Base-by-base conservation (phyloP, 306 rosid genomes). In the Chamaecrista fasciculata region DNA sequence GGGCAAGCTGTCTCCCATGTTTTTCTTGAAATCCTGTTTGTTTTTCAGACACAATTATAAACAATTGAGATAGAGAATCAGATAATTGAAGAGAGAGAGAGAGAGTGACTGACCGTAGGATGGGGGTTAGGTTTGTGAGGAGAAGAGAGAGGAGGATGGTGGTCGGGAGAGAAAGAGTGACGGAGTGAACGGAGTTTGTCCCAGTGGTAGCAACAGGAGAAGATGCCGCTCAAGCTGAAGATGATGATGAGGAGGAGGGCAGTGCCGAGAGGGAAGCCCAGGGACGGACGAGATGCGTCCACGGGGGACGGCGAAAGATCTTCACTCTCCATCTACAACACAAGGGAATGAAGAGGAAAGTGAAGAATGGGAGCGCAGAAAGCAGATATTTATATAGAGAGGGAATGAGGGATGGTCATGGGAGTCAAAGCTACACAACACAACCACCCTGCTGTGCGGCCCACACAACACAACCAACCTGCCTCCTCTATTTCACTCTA, bases 191-290 rank as follows among this genome's bases (percentile, higher is more conserved):
- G 83, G 84, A 90, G 76, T 69, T 88, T 94, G 71, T 94, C 98
- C 97, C 98, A 90, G 75, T 94, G 98, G 78, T 94, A 94, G 77
- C 96, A 94, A 76, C 97, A 94, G 4, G 98, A 90, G 89, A 94
- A 90, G 84, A 94, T 79, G 25, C 98, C 98, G 59, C 98, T 94
- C 62, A 94, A 58, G 90, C 84, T 83, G 95, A 94, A 88, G 76
- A 94, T 82, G 79, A 90, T 67, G 79, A 94, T 66, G 23, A 94
- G 53, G 69, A 94, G 97, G 1, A 94, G 95, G 8, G 96, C 97
- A 0, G 97, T 94, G 51, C 98, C 98, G 2, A 94, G 86, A 5
- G 98, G 98, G 84, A 94, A 94, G 0, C 97, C 97, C 2, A 94
- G 66, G 57, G 97, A 85, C 31, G 98, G 98, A 65, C 98, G 86